A percentile compares a stretch with the other conserved stretches of the same genome.
These are phyloP conservation scores for Lasiosphaeris hirsuta DNA, from an alignment of 495 filamentous ascomycete genomes.

Conservation along the genomic window DNA sequence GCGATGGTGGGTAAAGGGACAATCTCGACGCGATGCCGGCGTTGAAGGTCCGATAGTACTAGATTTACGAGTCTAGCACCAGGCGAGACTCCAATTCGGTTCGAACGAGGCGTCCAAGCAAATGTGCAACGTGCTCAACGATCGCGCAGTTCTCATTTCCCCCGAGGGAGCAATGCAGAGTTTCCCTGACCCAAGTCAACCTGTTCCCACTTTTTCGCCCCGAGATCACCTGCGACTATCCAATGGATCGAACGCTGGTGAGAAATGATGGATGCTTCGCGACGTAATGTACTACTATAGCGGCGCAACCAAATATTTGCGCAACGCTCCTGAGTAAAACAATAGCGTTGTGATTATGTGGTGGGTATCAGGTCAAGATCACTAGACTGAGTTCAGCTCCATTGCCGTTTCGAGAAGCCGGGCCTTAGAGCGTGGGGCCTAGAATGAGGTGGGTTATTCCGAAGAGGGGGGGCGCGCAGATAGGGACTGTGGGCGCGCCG, in stretches of 20 bases:
- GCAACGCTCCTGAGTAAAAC: background rate
- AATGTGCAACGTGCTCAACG: background rate
- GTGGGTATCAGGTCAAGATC: background rate
- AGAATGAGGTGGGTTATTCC: too few relatives aligned
- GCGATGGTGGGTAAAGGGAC: conserved; percentile 6
- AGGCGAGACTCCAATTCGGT: background rate
- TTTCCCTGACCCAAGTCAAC: too few relatives aligned
- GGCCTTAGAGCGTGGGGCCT: too few relatives aligned
- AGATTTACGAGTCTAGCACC: background rate
- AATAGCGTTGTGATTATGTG: too few relatives aligned
- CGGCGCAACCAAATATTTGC: conserved; percentile 8
- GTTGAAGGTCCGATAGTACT: background rate
- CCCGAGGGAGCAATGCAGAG: conserved; percentile 2
- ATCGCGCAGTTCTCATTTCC: conserved; percentile 1
- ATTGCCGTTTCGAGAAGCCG: background rate
- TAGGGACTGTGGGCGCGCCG: too few relatives aligned
- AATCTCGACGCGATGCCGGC: background rate
- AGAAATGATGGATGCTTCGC: conserved; percentile 5
- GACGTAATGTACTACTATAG: conserved; percentile 8
- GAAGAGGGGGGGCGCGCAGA: too few relatives aligned
- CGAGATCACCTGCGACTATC: background rate
- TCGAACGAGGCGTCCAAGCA: background rate
- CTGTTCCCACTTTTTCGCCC: background rate
- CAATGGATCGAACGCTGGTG: conserved; percentile 6
- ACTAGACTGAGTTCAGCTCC: background rate